Base-by-base conservation (phyloP, 2,329 filamentous ascomycete genomes). In the Aspergillus uvarum region DNA sequence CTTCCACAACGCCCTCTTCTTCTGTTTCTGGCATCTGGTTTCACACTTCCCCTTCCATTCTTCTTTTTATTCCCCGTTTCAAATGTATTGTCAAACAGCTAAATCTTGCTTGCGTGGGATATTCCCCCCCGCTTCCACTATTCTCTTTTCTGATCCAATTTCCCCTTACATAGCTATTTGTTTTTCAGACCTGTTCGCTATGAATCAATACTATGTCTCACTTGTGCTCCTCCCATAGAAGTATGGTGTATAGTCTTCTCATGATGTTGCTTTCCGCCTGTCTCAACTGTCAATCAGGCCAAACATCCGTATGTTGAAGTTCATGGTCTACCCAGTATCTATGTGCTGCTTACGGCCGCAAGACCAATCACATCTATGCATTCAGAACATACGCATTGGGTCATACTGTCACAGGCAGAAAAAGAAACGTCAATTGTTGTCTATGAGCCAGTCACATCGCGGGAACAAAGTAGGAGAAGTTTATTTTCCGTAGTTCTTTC, bases 361-460 rank as follows among this genome's bases (percentile, higher is more conserved):
- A 29, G 8, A 29, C 7, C 26, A 10, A 29, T 29, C 26, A 29
- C 26, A 29, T 29, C 26, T 29, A 29, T 2, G 26, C 26, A 29
- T 29, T 29, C 26, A 29, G 7, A 29, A 7, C 26, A 29, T 29
- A 6, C 12, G 5, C 38, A 19, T 19, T 44, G 16, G 14, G 16
- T 12, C 7, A n/a, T 44, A 44, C 14, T n/a, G 5, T 8, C 5
- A 3, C 5, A 19, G 16, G 1, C 38, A 5, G 16, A 44, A 44
- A 5, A 44, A 44, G 8, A 44, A 44, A 44, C 4, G 62, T 54
- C 51, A 57, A 61, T 62, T 64, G 59, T 54, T 63, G 58, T 67
- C 64, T 67, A 67, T 67, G 62, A 63, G 56, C 59, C 63, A 58
- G 64, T 59, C 59, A 66, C 60, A 58, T 61, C 54, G 16, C n/a